Base-by-base conservation (phyloP, 306 rosid genomes). In the Ziziphus jujuba region DNA sequence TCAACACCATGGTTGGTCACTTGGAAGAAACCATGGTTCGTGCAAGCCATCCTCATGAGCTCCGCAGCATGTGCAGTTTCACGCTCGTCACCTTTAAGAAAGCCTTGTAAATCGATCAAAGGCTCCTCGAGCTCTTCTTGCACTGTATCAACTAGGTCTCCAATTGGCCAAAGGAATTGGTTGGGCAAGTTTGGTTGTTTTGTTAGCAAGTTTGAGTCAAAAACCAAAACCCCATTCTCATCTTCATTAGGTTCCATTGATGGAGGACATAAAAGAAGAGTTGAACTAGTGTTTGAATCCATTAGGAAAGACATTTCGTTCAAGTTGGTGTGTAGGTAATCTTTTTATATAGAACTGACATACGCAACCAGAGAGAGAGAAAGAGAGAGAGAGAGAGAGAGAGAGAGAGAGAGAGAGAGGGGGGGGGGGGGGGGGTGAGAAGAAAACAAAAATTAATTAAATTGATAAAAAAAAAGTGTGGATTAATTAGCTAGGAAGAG, bases 1-100 rank as follows among this genome's bases (percentile, higher is more conserved):
- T 71, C 85, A 13, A 89, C 66, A 0, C 96, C 88, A 23, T 89
- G 96, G 66, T 86, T 86, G 8, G 80, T 87, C 9, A 89, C 85
- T 66, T 78, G 84, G 73, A 89, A 89, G 76, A 86, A 82, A 0
- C 96, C 92, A 19, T 89, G 96, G 47, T 82, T 76, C 59, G 61
- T 20, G 59, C 96, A 89, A 6, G 92, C 87, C 1, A 25, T 5
- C 45, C 80, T 71, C 23, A 89, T 66, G 3, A 82, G 79, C 71
- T 79, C 75, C 2, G 79, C 85, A 0, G 87, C 87, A 0, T 24
- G 20, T 0, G 67, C 78, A 14, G 67, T 68, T 15, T 67, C 87
- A 11, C 1, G 74, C 7, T 64, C 81, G 24, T 84, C 90, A 14
- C 78, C 72, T 22, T 66, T 59, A 4, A 54, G 34, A 56, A 88